Percentiles rank a stretch among this genome's conserved stretches.
Evolutionary conservation across 495 filamentous ascomycete genomes (phyloP).

Genomic region (Penicillium steckii): DNA sequence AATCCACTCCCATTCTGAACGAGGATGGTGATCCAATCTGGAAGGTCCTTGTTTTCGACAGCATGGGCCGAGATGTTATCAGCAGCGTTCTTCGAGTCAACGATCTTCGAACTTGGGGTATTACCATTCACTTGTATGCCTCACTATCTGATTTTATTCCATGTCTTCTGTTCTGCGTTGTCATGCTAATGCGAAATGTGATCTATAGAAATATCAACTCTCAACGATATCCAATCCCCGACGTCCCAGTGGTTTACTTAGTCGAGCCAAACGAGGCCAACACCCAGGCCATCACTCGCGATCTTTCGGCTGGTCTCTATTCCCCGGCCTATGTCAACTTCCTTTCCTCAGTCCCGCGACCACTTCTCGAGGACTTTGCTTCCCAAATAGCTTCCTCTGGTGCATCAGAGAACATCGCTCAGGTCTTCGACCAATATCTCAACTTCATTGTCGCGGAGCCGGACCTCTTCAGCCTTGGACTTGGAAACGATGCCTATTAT

Average conservation of each 20-base stretch:
- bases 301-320: conserved; percentile 85
- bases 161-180: not conserved
- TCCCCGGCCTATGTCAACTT: conserved; percentile 97
- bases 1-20: conserved; percentile 78
- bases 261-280: conserved; percentile 85
- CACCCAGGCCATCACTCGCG: conserved; percentile 77
- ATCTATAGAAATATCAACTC: conserved; percentile 73
- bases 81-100: conserved; percentile 93
- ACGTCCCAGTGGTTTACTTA: conserved; percentile 94
- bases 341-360: conserved; percentile 87
- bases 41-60: conserved; percentile 71
- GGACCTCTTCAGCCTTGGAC: conserved; percentile 89
- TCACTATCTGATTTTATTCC: not conserved
- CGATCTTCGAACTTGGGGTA: conserved; percentile 86
- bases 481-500: conserved; percentile 89
- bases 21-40: conserved; percentile 82
- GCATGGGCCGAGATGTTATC: conserved; percentile 72
- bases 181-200: not conserved
- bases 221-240: conserved; percentile 84
- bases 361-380: conserved; percentile 94
- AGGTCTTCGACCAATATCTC: conserved; percentile 95
- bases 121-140: conserved; percentile 90
- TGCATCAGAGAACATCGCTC: conserved; percentile 83
- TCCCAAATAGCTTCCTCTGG: conserved; percentile 78
- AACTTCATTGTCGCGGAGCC: conserved; percentile 98